Percentiles rank a stretch among this genome's conserved stretches.
phyloP scores from a whole-genome alignment of 2,329 filamentous ascomycete genomes.

The Neonectria faginata region DNA sequence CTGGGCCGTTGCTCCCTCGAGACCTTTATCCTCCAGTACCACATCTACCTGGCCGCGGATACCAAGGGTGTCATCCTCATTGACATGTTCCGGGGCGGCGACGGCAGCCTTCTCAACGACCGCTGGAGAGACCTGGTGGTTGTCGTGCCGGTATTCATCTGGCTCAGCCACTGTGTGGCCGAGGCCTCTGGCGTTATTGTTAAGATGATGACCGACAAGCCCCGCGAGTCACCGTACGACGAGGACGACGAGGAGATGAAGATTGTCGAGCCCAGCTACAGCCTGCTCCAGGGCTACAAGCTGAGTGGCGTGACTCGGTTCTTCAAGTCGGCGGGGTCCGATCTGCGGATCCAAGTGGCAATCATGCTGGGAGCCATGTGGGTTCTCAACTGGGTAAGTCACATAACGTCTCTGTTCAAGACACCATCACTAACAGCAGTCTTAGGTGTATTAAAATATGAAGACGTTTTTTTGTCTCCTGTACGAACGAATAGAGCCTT shows the following conservation, averaged over 20 bases:
- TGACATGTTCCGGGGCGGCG: slow-evolving; percentile 40
- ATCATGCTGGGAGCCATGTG: slow-evolving; percentile 38
- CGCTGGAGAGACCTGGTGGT: slow-evolving; percentile 44
- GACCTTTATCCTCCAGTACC: slow-evolving; percentile 70
- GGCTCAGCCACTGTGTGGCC: slow-evolving; percentile 44
- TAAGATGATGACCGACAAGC: slow-evolving; percentile 38
- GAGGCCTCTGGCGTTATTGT: slow-evolving; percentile 44
- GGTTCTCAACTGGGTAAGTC: slow-evolving; percentile 43
- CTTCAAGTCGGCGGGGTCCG: slow-evolving; percentile 14
- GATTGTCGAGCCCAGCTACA: slow-evolving; percentile 37
- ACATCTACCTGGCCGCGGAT: slow-evolving; percentile 71
- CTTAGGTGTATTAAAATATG: slow-evolving; percentile 34
- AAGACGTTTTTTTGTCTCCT: slow-evolving; percentile 7
- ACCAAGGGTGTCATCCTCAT: slow-evolving; percentile 61
- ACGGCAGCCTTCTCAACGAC: slow-evolving; percentile 40
- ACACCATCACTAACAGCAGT: slow-evolving; percentile 14
- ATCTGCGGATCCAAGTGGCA: slow-evolving; percentile 31
- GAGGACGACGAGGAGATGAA: slow-evolving; percentile 38
- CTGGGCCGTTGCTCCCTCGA: slow-evolving; percentile 69
- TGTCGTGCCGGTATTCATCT: slow-evolving; percentile 46
- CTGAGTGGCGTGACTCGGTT: slow-evolving; percentile 13
- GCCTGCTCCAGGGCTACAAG: slow-evolving; percentile 20
- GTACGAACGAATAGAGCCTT: slow-evolving; percentile 16
- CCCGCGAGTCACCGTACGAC: slow-evolving; percentile 22
- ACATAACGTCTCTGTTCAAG: rapidly evolving